Evolutionary conservation across 2,329 filamentous ascomycete species (phyloP).

Genomic region (Magnaporthiopsis incrustans): DNA sequence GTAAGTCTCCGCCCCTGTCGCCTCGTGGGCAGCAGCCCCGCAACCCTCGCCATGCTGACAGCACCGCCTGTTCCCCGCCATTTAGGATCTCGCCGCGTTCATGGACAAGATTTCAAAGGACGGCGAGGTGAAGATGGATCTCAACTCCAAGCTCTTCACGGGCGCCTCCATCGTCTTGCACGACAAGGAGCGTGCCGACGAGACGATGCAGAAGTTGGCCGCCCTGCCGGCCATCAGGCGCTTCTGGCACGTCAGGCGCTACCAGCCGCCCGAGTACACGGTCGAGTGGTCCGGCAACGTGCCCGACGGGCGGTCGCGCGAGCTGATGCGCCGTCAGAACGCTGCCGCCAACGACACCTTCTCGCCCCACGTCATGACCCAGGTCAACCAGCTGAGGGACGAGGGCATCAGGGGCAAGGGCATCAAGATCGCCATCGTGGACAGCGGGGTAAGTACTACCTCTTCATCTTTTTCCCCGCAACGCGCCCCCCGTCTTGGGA

Average conservation of each 20-base stretch:
- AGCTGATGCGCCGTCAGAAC: slow-evolving; percentile 4
- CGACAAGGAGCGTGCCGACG: slow-evolving; percentile 34
- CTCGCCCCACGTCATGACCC: slow-evolving; percentile 47
- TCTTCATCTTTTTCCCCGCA: too few relatives aligned
- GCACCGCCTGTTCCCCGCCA: background rate
- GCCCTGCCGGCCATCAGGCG: slow-evolving; percentile 36
- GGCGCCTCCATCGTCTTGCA: slow-evolving; percentile 46
- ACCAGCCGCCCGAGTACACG: slow-evolving; percentile 34
- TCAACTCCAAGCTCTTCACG: slow-evolving; percentile 44
- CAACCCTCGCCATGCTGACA: background rate
- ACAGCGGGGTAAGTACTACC: slow-evolving; percentile 39
- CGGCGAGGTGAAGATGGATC: slow-evolving; percentile 36
- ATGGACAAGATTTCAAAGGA: slow-evolving; percentile 28
- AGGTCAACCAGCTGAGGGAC: slow-evolving; percentile 43
- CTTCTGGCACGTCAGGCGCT: slow-evolving; percentile 39
- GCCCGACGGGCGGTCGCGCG: slow-evolving; percentile 17
- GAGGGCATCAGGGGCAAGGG: slow-evolving; percentile 41
- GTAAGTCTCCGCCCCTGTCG: slow-evolving; percentile 22
- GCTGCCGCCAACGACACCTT: slow-evolving; percentile 28
- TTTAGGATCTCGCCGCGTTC: slow-evolving; percentile 33
- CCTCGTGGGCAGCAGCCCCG: background rate
- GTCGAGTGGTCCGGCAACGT: slow-evolving; percentile 34
- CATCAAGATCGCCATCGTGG: slow-evolving; percentile 44
- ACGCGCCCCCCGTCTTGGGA: too few relatives aligned
- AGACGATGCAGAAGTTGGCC: slow-evolving; percentile 32